Evolutionary conservation across 1,139 yeast genomes (phyloP).

Genomic region (Nakaseomyces nivariensis): DNA sequence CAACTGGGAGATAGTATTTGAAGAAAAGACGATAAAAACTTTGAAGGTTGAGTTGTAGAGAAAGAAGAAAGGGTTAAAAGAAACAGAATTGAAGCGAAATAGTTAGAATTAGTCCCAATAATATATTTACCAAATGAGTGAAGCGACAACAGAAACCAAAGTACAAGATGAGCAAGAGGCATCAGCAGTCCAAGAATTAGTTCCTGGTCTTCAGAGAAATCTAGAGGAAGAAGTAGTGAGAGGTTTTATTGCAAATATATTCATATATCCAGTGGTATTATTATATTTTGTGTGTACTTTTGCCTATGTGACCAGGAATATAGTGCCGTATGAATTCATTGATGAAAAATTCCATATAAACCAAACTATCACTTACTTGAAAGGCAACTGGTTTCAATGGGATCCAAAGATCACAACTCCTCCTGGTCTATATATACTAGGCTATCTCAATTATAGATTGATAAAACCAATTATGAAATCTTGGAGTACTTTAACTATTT

Average conservation of each 20-base stretch:
- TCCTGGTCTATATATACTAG: slow-evolving; percentile 77
- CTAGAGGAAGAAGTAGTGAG: slow-evolving; percentile 23
- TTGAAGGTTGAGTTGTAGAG: no score
- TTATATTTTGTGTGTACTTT: slow-evolving; percentile 19
- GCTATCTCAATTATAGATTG: slow-evolving; percentile 37
- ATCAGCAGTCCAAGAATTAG: slow-evolving; percentile 13
- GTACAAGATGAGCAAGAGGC: slow-evolving; percentile 4
- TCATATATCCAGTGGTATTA: slow-evolving; percentile 19
- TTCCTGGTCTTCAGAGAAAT: slow-evolving; percentile 23
- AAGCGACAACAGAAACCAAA: neutral
- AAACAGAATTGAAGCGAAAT: no score
- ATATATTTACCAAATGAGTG: neutral
- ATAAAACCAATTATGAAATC: slow-evolving; percentile 20
- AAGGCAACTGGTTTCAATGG: slow-evolving; percentile 57
- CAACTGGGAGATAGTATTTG: no score
- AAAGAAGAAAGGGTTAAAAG: no score
- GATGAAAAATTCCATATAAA: slow-evolving; percentile 84
- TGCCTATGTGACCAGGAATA: slow-evolving; percentile 16
- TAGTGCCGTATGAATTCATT: slow-evolving; percentile 25
- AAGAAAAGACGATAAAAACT: no score
- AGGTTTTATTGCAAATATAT: slow-evolving; percentile 21
- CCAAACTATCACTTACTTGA: slow-evolving; percentile 63
- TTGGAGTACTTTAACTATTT: slow-evolving; percentile 33
- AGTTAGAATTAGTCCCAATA: no score
- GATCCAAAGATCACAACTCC: slow-evolving; percentile 93